Evolutionary conservation across 148 eudicot species (phyloP).

Genomic region (Camellia japonica): DNA sequence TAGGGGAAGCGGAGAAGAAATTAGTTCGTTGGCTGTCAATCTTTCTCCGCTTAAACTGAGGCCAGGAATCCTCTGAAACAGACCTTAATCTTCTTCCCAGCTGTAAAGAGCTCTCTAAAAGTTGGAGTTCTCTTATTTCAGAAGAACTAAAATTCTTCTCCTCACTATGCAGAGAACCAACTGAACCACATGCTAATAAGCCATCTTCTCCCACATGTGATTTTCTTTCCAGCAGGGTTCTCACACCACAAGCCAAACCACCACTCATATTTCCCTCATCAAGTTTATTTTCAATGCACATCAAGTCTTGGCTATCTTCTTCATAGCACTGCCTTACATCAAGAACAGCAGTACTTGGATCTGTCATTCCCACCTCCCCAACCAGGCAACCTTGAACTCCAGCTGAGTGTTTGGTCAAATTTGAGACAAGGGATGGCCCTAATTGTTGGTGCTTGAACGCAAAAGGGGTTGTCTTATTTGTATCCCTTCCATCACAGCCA

Average conservation of each 20-base stretch:
- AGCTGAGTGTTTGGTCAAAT: conserved; percentile 15
- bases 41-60: conserved; percentile 59
- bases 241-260: conserved; percentile 3
- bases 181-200: conserved; percentile 21
- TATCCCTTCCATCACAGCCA: conserved; percentile 23
- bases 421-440: conserved; percentile 22
- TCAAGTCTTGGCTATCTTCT: conserved; percentile 16
- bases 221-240: conserved; percentile 14
- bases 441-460: conserved; percentile 16
- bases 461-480: conserved; percentile 4
- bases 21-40: conserved; percentile 30
- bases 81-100: conserved; percentile 26
- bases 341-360: conserved; percentile 11
- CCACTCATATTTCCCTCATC: conserved; percentile 12
- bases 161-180: conserved; percentile 28
- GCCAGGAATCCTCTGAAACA: conserved; percentile 49
- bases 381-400: conserved; percentile 25
- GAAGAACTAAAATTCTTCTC: conserved; percentile 10
- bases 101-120: conserved; percentile 10
- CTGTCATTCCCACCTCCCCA: conserved; percentile 20
- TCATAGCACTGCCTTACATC: conserved; percentile 11
- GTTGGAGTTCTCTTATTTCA: conserved; percentile 20
- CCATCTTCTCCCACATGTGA: conserved; percentile 19
- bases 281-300: conserved; percentile 12
- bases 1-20: conserved; percentile 32